phyloP scores from a whole-genome alignment of 2,329 filamentous ascomycete genomes.

The Trichoderma sp. region DNA sequence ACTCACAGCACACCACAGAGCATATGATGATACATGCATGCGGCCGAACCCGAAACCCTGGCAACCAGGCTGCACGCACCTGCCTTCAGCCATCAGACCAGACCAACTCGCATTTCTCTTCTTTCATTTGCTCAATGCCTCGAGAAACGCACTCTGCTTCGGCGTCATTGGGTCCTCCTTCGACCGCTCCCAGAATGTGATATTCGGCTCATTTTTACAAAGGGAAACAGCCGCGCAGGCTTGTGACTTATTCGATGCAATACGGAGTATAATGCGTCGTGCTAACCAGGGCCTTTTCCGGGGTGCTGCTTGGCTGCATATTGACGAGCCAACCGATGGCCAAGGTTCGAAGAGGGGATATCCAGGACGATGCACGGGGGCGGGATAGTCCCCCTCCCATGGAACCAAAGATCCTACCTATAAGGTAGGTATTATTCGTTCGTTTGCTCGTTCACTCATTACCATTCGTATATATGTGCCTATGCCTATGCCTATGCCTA shows the following conservation, averaged over 20 bases:
- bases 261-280: not conserved
- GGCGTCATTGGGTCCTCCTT: not conserved
- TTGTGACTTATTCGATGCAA: not conserved
- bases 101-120: not conserved
- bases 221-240: not conserved
- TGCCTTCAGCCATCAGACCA: not conserved
- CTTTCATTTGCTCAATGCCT: not conserved
- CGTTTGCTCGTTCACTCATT: conserved; percentile 24
- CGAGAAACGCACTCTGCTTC: not conserved
- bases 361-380: not conserved
- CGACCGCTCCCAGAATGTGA: not conserved
- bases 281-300: conserved; percentile 10
- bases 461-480: conserved; percentile 13
- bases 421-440: not conserved
- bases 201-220: not conserved
- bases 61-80: conserved; percentile 14
- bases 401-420: not conserved
- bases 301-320: conserved; percentile 13
- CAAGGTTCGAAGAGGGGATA: conserved; percentile 17
- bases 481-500: not conserved
- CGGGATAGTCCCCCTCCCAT: not conserved
- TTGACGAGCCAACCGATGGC: conserved; percentile 5
- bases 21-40: conserved; percentile 14
- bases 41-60: conserved; percentile 5
- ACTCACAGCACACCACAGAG: not conserved